Evolutionary conservation across 1,284 basidiomycete species (phyloP), one percentile per base, ranked within the genome.

Genomic region (Fomitiporia mediterranea): DNA sequence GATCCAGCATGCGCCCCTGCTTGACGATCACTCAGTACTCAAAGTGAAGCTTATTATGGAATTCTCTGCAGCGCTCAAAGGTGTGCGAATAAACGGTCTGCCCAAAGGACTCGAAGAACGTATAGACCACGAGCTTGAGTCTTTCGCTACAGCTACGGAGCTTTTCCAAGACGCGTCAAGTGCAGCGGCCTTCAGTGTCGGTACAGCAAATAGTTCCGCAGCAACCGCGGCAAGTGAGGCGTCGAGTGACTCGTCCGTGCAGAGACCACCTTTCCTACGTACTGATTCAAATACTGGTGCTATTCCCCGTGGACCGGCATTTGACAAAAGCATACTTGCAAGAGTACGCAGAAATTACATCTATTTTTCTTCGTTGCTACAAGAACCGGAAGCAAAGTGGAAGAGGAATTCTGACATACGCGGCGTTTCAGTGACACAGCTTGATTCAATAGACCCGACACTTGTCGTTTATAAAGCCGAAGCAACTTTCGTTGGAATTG

Each of bases 321-420:
- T 81, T 2, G 83, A 91, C 63, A 91, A 91, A 67, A 82, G 85
- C 3, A 88, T 98, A 40, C 70, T 91, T 8, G 84, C 90, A 13
- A 78, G 94, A 58, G 89, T 98, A 28, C 83, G 88, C 65, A 80
- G 96, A 59, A 97, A 93, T 69, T 99, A 99, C 69, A 98, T 98
- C 58, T 96, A 99, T 70, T 99, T 99, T 69, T 96, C 95, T 0
- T 97, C 95, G 0, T 76, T 99, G 19, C 73, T 99, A 39, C 97
- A 99, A 70, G 97, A 99, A 67, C 97, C 97, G 0, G 95, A 98
- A 69, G 94, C 94, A 1, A 99, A 99, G 70, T 99, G 97, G 97
- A 88, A 84, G 68, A 75, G 83, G 66, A 89, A 86, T 89, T 69
- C 88, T 40, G 96, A 99, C 65, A 82, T 83, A 25, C 80, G 86